Base-by-base conservation (phyloP, 75 land plant genomes). In the Ceratopteris richardii region DNA sequence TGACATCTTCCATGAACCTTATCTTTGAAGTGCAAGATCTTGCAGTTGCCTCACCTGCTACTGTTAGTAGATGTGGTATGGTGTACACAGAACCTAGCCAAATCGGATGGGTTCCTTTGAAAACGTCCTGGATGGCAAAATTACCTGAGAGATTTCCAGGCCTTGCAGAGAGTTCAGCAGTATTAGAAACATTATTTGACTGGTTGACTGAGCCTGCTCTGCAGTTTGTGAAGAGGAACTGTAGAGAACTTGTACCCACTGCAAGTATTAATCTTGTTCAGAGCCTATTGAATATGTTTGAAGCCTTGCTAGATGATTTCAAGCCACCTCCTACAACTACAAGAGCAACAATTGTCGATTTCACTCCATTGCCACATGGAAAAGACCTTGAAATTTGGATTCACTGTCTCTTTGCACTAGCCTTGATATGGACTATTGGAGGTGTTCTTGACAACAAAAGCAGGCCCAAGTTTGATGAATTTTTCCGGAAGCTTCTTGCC, bases 41-140 rank as follows among this genome's bases (percentile, higher is more conserved):
- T 25, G 76, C 76, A 44, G 76, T 66, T 24, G 76, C 76, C 2
- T 73, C 76, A n/a, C 76, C 76, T n/a, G 76, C 76, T 16, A 73
- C 76, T 7, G 76, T 73, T 0, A 73, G 76, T 28, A 31, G 76
- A 33, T 73, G 76, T 37, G 76, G 76, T 9, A 73, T 73, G 76
- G 76, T 73, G 2, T 73, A 73, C n/a, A 68, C 70, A 60, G 76
- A 73, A 28, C 76, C 76, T 23, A 73, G 70, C 44, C 70, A 67
- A 21, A 66, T 73, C 20, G 76, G 76, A n/a, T 66, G 64, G 39
- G 39, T 61, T 44, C 76, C 76, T 17, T 26, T 73, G 42, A 62
- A 67, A 21, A 53, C 23, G 44, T 73, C 76, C 0, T 73, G 76
- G 76, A 46, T 66, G 70, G 51, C 60, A 54, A 61, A 55, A 14